Evolutionary conservation across 371 early-diverging fungal species (phyloP).

Genomic region (Parasitella parasitica): DNA sequence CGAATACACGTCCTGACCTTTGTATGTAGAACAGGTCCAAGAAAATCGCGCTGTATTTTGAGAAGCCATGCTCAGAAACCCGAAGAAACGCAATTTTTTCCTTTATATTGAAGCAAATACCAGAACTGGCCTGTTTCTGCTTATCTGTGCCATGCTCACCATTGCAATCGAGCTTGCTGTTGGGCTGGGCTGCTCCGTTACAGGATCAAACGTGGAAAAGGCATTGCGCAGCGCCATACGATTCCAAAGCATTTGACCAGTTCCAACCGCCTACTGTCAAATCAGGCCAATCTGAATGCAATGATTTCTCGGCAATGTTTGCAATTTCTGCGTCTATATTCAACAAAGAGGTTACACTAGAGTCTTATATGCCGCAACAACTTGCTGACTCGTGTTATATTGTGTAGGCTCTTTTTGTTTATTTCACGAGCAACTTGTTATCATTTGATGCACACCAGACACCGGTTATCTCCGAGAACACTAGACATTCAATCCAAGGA

Average conservation of each 20-base stretch:
- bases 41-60: background rate
- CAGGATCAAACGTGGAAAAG: background rate
- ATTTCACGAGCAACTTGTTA: background rate
- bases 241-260: background rate
- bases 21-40: background rate
- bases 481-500: background rate
- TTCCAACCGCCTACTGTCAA: background rate
- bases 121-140: background rate
- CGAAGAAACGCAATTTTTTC: background rate
- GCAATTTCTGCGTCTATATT: background rate
- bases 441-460: background rate
- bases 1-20: no score
- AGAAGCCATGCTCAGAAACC: background rate
- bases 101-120: background rate
- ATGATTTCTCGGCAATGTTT: background rate
- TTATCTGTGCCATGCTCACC: background rate
- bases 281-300: background rate
- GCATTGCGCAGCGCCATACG: background rate
- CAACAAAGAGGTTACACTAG: background rate
- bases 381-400: background rate
- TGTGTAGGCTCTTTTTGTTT: background rate
- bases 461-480: background rate
- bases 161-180: background rate
- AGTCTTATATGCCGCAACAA: no score
- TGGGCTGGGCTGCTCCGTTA: background rate